Base-by-base conservation (phyloP, 805 yeast species). In the Cyberlindnera suaveolens region DNA sequence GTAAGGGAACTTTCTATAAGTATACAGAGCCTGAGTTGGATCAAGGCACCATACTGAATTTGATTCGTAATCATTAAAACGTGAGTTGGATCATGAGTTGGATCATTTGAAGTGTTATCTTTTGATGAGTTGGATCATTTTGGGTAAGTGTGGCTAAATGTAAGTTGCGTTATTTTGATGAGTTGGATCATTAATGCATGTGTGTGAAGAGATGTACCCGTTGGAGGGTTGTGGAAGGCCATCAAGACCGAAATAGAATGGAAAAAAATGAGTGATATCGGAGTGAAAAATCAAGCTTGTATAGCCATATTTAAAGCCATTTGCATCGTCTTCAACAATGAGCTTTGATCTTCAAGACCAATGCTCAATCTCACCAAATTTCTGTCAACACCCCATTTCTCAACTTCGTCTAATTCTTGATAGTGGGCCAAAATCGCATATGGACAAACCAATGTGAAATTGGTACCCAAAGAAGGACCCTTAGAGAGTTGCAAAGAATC, bases 401-500 rank as follows among this genome's bases (percentile, higher is more conserved):
- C 85, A 18, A 85, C 82, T 56, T 80, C 88, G 46, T 86, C 91
- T 44, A 88, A 65, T 62, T 89, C 96, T 42, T 71, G 73, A 62
- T 79, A 87, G 61, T 89, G 96, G 3, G 96, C 96, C 46, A 90
- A 69, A 38, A 90, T 76, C 6, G 96, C 75, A 63, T 90, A 90
- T 8, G 97, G 96, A 60, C 95, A 89, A 5, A 89, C 89, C 53
- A 89, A 68, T 0, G 95, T 83, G 66, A 87, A 86, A 64, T 85
- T 89, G 0, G 96, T 87, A 11, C 96, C 96, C 51, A 89, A 71
- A 14, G 93, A 82, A 3, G 96, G 96, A 2, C 96, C 96, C 65
- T 90, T 90, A 47, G 87, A 84, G 48, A 85, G 64, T 39, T 72
- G 67, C 31, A 80, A 74, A 6, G 77, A 70, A 62, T 90, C 80